Conservation (phyloP, 768 basidiomycete species). For the Xerocomus potaroensis region DNA sequence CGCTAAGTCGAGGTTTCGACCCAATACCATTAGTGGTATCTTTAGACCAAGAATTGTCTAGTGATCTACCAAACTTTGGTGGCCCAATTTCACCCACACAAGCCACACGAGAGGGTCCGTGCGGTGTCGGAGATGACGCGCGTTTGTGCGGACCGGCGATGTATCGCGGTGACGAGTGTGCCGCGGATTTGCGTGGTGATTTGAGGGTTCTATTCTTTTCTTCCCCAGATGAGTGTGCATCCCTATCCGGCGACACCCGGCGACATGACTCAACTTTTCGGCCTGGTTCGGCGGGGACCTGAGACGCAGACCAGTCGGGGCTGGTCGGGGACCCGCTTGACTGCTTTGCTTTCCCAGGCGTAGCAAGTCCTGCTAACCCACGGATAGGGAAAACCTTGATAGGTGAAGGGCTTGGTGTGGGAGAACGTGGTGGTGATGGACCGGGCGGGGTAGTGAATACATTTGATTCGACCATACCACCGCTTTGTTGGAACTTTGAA, state of each 20-base stretch:
- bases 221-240: conserved; percentile 1
- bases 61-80: background rate
- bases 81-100: background rate
- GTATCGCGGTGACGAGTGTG: conserved; percentile 25
- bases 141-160: background rate
- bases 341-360: background rate
- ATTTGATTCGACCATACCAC: conserved; percentile 12
- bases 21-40: background rate
- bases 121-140: conserved; percentile 14
- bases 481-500: background rate
- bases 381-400: background rate
- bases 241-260: conserved; percentile 1
- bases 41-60: background rate
- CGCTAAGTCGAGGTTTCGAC: conserved; percentile 8
- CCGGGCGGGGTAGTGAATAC: conserved; percentile 21
- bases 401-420: conserved; percentile 18
- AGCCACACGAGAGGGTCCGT: background rate
- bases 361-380: background rate
- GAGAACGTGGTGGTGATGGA: conserved; percentile 20
- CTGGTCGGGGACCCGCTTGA: conserved; percentile 8
- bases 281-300: background rate
- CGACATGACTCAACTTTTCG: conserved; percentile 1
- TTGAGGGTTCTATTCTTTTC: conserved; percentile 12
- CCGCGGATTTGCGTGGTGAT: conserved; percentile 24
- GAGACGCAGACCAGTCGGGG: conserved; percentile 4